Evolutionary conservation across 768 basidiomycete genomes (phyloP), one percentile per base, ranked within the genome.

Genomic region (Leccinellum rugosiceps): DNA sequence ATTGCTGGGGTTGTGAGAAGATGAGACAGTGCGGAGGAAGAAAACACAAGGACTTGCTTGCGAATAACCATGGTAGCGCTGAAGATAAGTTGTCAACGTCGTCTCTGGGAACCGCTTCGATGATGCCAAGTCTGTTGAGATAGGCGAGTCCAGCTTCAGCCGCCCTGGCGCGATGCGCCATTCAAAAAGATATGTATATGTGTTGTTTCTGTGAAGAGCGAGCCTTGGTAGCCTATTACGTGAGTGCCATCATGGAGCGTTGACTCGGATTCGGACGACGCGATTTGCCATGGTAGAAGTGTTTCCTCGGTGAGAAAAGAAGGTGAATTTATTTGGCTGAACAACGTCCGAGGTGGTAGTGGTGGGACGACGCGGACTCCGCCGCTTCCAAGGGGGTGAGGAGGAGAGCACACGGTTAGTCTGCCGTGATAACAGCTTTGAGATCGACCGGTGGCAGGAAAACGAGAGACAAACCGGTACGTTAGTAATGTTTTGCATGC

Each of bases 111-210:
- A 97, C 83, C 0, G 87, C 92, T 67, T 98, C 95, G 55, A 98
- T 89, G 52, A 89, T 71, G 3, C 92, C 92, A 43, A 86, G 82
- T 4, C 81, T 77, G 64, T 93, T 94, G 53, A 98, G 77, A 60
- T 90, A 87, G 0, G 94, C 94, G 3, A 98, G 78, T 67, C 96
- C 94, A 0, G 94, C 94, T 71, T 98, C 95, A 0, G 95, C 95
- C 96, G 95, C 17, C 92, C 94, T 7, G 94, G 94, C 15, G 93
- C 94, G 69, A 79, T 83, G 62, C 83, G 76, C 84, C 86, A 89
- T 65, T 90, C 87, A 62, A 90, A 90, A 1, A n/a, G n/a, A n/a
- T n/a, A n/a, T n/a, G n/a, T n/a, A n/a, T n/a, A n/a, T n/a, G n/a
- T n/a, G 9, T 38, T 32, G 44, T 44, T 35, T 25, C 45, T 43